A percentile compares a stretch with the other conserved stretches of the same genome.
Conservation (phyloP, 208 protist species). For the Naegleria lovaniensis region DNA sequence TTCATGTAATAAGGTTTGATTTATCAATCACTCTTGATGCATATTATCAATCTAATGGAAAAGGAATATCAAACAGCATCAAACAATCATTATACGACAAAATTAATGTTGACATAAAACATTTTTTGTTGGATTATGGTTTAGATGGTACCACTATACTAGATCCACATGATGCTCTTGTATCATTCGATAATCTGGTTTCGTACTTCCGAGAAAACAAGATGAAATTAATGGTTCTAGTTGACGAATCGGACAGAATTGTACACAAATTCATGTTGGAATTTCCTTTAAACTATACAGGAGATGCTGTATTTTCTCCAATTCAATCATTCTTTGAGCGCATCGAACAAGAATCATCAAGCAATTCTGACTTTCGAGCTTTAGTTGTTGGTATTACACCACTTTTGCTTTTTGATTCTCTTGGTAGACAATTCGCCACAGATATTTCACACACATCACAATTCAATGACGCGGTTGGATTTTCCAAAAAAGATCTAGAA, state of each 20-base stretch:
- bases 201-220: background rate
- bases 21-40: background rate
- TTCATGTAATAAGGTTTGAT: background rate
- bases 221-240: background rate
- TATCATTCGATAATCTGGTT: background rate
- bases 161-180: background rate
- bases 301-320: background rate
- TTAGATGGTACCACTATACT: background rate
- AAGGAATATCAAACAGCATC: background rate
- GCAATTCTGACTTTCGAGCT: background rate
- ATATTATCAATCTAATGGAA: no score
- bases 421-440: background rate
- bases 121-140: background rate
- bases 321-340: background rate
- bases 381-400: background rate
- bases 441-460: background rate
- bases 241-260: constrained; percentile 11
- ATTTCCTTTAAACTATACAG: background rate
- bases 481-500: background rate
- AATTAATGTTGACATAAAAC: background rate
- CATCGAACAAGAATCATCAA: no score
- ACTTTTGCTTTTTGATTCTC: background rate
- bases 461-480: background rate
- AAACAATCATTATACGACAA: background rate
- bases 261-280: background rate